A percentile compares a stretch with the other conserved stretches of the same genome.
These are phyloP conservation scores for Moricandia moricandioides DNA, from an alignment of 345 rosid genomes.

Conservation along the genomic window DNA sequence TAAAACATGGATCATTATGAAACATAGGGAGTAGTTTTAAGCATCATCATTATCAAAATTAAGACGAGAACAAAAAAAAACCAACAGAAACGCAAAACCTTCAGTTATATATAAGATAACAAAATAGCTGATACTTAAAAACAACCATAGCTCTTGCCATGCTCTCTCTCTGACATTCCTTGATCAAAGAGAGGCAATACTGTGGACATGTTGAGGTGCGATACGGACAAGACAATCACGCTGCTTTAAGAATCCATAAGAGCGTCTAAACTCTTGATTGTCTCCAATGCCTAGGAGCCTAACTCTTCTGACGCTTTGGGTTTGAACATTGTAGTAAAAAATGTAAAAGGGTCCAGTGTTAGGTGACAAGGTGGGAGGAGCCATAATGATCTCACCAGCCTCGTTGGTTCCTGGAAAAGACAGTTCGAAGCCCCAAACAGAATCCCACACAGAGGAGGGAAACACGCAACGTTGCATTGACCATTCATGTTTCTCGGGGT, in stretches of 20 bases:
- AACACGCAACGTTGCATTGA: background rate
- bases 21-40: no score
- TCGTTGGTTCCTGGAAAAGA: slow-evolving; percentile 7
- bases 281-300: slow-evolving; percentile 7
- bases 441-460: background rate
- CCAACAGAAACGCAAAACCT: background rate
- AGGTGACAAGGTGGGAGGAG: background rate
- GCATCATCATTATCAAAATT: no score
- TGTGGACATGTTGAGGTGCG: background rate
- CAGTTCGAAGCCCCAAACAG: background rate
- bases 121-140: no score
- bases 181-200: background rate
- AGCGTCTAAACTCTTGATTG: slow-evolving; percentile 7
- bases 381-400: slow-evolving; percentile 13
- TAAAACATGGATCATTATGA: no score
- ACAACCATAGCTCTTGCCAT: no score
- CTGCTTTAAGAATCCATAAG: background rate
- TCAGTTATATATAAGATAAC: background rate
- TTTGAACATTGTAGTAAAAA: background rate
- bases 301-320: background rate
- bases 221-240: background rate
- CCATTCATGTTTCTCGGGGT: slow-evolving; percentile 3
- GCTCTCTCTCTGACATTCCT: background rate
- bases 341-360: slow-evolving; percentile 1
- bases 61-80: background rate